Conservation (phyloP, 768 basidiomycete species). For the Punctularia strigosozonata region DNA sequence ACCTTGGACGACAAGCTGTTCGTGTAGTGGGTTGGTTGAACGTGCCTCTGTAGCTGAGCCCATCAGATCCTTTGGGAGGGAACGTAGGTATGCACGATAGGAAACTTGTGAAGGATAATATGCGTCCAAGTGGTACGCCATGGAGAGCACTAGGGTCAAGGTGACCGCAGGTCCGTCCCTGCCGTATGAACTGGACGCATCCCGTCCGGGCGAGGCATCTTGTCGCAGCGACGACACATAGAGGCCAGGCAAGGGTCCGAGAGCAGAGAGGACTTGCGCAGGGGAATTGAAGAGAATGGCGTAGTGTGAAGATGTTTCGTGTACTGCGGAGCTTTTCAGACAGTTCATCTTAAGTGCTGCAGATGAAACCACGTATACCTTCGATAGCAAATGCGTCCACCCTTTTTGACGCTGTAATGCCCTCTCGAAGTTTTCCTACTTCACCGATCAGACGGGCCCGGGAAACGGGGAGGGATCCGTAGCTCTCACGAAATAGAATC, state of each 20-base stretch:
- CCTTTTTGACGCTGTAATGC: slow-evolving; percentile 48
- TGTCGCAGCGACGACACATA: slow-evolving; percentile 26
- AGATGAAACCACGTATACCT: slow-evolving; percentile 30
- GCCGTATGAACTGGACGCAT: no score
- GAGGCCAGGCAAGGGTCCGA: no score
- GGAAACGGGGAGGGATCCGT: not conserved
- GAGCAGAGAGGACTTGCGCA: slow-evolving; percentile 49
- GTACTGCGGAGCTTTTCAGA: slow-evolving; percentile 39
- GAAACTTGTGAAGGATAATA: slow-evolving; percentile 55
- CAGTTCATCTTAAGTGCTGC: not conserved
- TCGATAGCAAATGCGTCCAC: slow-evolving; percentile 52
- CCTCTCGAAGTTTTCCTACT: slow-evolving; percentile 68
- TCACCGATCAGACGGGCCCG: not conserved
- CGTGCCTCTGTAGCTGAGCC: no score
- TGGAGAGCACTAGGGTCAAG: slow-evolving; percentile 36
- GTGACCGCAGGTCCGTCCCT: slow-evolving; percentile 12
- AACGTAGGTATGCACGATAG: slow-evolving; percentile 34
- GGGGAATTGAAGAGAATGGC: slow-evolving; percentile 51
- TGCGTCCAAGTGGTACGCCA: slow-evolving; percentile 45
- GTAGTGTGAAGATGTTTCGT: slow-evolving; percentile 62
- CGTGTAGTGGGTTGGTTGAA: no score
- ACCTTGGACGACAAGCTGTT: no score
- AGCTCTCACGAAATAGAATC: slow-evolving; percentile 56
- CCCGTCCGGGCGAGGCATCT: not conserved
- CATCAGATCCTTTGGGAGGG: no score